phyloP scores from a whole-genome alignment of 2,329 filamentous ascomycete species.

The Coniochaeta sp. region DNA sequence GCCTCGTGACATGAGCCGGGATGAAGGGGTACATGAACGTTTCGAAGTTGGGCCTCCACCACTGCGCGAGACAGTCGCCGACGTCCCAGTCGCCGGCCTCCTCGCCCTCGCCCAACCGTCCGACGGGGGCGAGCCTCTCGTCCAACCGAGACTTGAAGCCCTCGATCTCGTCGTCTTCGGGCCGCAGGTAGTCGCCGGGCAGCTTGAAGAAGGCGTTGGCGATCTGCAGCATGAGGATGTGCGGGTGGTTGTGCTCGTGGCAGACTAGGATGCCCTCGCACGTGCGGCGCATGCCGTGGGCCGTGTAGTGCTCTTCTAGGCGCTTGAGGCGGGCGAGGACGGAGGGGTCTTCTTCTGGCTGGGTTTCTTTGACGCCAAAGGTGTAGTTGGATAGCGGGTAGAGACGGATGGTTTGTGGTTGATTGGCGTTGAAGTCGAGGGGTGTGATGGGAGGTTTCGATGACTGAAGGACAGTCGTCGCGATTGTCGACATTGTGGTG shows the following conservation, averaged over 20 bases:
- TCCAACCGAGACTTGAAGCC: slow-evolving; percentile 94
- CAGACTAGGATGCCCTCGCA: slow-evolving; percentile 96
- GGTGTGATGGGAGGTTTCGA: slow-evolving; percentile 72
- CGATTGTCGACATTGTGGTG: slow-evolving; percentile 70
- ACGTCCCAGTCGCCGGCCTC: slow-evolving; percentile 86
- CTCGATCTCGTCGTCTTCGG: slow-evolving; percentile 82
- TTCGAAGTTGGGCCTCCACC: slow-evolving; percentile 99
- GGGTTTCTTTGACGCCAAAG: slow-evolving; percentile 95
- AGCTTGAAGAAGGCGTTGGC: slow-evolving; percentile 99
- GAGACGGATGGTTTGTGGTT: slow-evolving; percentile 81
- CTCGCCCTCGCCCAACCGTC: slow-evolving; percentile 75
- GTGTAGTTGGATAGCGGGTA: slow-evolving; percentile 98
- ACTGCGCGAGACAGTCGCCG: slow-evolving; percentile 90
- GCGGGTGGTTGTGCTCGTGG: slow-evolving; percentile 98
- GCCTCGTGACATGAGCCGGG: slow-evolving; percentile 87
- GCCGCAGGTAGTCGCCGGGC: slow-evolving; percentile 87
- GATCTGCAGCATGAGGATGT: slow-evolving; percentile 98
- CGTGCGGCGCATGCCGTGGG: slow-evolving; percentile 92
- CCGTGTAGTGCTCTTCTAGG: slow-evolving; percentile 88
- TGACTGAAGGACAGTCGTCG: slow-evolving; percentile 67
- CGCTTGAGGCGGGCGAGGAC: slow-evolving; percentile 88
- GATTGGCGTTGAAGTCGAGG: slow-evolving; percentile 78
- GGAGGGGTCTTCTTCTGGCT: slow-evolving; percentile 95
- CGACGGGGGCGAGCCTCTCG: slow-evolving; percentile 88
- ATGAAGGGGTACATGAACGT: slow-evolving; percentile 99